Percentiles rank a stretch among this genome's conserved stretches.
Conservation (phyloP, 768 basidiomycete genomes). For the Calocybe gangraenosa region DNA sequence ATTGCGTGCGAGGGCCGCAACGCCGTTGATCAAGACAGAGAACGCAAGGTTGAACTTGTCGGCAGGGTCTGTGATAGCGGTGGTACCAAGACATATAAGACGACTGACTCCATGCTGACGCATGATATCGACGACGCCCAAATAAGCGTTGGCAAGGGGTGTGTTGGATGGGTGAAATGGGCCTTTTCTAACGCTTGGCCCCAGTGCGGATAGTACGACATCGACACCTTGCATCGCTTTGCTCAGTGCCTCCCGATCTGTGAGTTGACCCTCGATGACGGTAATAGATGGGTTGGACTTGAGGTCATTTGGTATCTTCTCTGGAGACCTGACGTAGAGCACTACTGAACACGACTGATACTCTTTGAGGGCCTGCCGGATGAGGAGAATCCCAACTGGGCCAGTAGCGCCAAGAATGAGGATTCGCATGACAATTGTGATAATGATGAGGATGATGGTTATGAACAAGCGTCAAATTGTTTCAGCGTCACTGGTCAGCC, state of each 20-base stretch:
- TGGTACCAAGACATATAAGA: conserved; percentile 63
- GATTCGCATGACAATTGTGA: conserved; percentile 32
- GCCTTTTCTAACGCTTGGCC: conserved; percentile 36
- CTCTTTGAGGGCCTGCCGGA: conserved; percentile 47
- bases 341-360: conserved; percentile 40
- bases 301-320: conserved; percentile 55
- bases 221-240: conserved; percentile 54
- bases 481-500: neutral
- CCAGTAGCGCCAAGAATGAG: conserved; percentile 74
- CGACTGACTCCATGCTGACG: conserved; percentile 45
- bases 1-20: conserved; percentile 39
- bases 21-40: conserved; percentile 36
- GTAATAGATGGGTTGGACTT: conserved; percentile 38
- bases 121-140: conserved; percentile 53
- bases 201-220: conserved; percentile 64
- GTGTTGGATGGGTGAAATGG: conserved; percentile 41
- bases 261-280: conserved; percentile 52
- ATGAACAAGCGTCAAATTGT: neutral
- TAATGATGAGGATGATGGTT: neutral
- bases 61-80: conserved; percentile 56
- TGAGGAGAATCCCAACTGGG: conserved; percentile 50
- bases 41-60: conserved; percentile 53
- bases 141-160: conserved; percentile 62
- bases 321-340: conserved; percentile 59
- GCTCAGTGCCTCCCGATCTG: conserved; percentile 44